Percentiles rank a stretch among this genome's conserved stretches.
These are phyloP conservation scores for Saccharomycopsis lassenensis DNA, from an alignment of 805 yeast genomes.

Conservation along the genomic window DNA sequence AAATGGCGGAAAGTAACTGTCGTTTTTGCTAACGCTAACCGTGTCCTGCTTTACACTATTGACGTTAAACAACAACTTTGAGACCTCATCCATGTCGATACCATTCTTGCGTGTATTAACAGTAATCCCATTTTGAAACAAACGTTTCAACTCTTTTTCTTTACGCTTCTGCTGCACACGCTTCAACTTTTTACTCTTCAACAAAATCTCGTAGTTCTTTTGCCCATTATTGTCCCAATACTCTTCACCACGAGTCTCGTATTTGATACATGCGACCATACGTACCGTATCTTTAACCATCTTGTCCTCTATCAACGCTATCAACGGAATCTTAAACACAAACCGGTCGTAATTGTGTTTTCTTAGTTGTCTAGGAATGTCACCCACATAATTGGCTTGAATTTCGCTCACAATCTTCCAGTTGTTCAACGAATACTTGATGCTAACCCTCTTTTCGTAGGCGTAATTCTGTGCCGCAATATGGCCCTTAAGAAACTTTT, in stretches of 20 bases:
- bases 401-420: slow-evolving; percentile 73
- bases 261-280: slow-evolving; percentile 48
- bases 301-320: slow-evolving; percentile 28
- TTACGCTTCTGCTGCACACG: slow-evolving; percentile 1
- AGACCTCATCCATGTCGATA: too few species aligned
- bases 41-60: too few species aligned
- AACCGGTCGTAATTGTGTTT: slow-evolving; percentile 58
- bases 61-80: too few species aligned
- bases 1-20: slow-evolving; percentile 16
- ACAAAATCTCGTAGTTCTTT: slow-evolving; percentile 43
- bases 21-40: too few species aligned
- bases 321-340: slow-evolving; percentile 48
- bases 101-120: too few species aligned
- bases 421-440: slow-evolving; percentile 64
- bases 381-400: slow-evolving; percentile 49
- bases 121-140: slow-evolving; percentile 4
- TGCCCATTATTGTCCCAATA: slow-evolving; percentile 70
- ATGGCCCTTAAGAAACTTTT: slow-evolving; percentile 53
- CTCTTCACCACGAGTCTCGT: slow-evolving; percentile 36
- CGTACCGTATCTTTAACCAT: slow-evolving; percentile 18
- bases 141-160: slow-evolving; percentile 14
- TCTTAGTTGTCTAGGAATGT: slow-evolving; percentile 38
- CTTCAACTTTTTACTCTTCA: slow-evolving; percentile 15
- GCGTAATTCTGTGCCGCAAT: slow-evolving; percentile 69
- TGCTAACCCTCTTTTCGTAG: slow-evolving; percentile 54